Conservation (phyloP, 2,329 filamentous ascomycete genomes). For the Ophioceras dolichostomum region DNA sequence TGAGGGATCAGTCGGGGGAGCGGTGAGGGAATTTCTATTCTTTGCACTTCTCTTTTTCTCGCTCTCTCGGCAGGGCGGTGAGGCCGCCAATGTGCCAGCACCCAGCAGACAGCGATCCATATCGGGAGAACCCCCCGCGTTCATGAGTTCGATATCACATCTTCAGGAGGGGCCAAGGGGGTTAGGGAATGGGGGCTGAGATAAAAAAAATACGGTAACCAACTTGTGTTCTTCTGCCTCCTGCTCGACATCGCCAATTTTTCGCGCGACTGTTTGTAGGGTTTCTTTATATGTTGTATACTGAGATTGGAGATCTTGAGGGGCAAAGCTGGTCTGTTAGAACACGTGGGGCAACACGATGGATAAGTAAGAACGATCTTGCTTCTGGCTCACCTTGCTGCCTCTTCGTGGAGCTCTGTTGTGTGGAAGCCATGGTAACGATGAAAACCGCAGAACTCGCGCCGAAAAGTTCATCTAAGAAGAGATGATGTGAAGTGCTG, state of each 20-base stretch:
- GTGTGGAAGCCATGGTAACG: no score
- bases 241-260: slow-evolving; percentile 95
- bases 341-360: not conserved
- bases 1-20: slow-evolving; percentile 7
- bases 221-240: slow-evolving; percentile 98
- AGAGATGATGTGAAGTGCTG: no score
- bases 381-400: slow-evolving; percentile 58
- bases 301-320: slow-evolving; percentile 63
- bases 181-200: slow-evolving; percentile 1
- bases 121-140: no score
- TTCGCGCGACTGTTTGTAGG: slow-evolving; percentile 85
- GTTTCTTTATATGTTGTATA: slow-evolving; percentile 68
- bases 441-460: no score
- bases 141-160: no score
- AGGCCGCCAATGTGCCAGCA: not conserved
- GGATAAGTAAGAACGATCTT: no score
- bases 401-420: slow-evolving; percentile 43
- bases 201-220: slow-evolving; percentile 22
- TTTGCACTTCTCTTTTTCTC: not conserved
- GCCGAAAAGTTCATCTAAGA: no score
- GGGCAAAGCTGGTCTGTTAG: slow-evolving; percentile 1
- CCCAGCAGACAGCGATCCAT: no score
- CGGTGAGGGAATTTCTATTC: slow-evolving; percentile 11
- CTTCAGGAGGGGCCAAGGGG: not conserved
- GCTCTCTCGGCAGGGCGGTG: not conserved